Percentiles rank a stretch among this genome's conserved stretches.
Conservation (phyloP, 2,329 filamentous ascomycete genomes). For the Beauveria varroae region DNA sequence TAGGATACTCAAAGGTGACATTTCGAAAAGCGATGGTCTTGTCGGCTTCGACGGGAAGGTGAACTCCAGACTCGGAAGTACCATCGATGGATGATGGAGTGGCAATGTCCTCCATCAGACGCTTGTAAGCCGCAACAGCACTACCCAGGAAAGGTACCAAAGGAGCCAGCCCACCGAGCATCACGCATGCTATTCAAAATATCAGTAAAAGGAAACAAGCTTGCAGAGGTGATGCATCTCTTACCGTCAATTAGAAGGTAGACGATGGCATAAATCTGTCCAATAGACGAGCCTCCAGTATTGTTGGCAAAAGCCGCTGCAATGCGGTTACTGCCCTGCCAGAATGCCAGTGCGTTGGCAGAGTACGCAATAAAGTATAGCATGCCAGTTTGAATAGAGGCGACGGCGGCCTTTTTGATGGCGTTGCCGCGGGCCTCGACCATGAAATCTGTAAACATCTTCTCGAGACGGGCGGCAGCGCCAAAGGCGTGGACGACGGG, state of each 20-base stretch:
- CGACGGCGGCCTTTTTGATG: conserved; percentile 46
- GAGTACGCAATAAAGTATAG: conserved; percentile 59
- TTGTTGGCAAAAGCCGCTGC: conserved; percentile 19
- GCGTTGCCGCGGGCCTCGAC: conserved; percentile 37
- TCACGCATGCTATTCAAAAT: conserved; percentile 39
- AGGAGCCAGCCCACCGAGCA: conserved; percentile 51
- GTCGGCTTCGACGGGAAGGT: conserved; percentile 24
- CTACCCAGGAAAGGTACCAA: conserved; percentile 48
- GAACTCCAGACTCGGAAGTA: conserved; percentile 24
- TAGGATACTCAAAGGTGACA: conserved; percentile 29
- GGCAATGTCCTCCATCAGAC: conserved; percentile 46
- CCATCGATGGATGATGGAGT: conserved; percentile 33
- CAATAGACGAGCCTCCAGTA: conserved; percentile 30
- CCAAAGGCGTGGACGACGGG: conserved; percentile 48
- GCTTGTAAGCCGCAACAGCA: conserved; percentile 45
- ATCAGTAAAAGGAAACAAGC: background rate
- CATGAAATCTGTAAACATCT: conserved; percentile 37
- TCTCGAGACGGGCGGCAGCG: conserved; percentile 42
- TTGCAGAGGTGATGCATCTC: background rate
- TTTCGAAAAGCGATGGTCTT: conserved; percentile 25
- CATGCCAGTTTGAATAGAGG: conserved; percentile 49
- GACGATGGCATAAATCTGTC: conserved; percentile 45
- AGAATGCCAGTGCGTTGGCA: conserved; percentile 57
- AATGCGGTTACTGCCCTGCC: conserved; percentile 47
- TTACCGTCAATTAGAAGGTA: conserved; percentile 43